A percentile compares a stretch with the other conserved stretches of the same genome.
These are phyloP conservation scores for Fusarium falciforme DNA, from an alignment of 2,329 filamentous ascomycete species.

Conservation along the genomic window DNA sequence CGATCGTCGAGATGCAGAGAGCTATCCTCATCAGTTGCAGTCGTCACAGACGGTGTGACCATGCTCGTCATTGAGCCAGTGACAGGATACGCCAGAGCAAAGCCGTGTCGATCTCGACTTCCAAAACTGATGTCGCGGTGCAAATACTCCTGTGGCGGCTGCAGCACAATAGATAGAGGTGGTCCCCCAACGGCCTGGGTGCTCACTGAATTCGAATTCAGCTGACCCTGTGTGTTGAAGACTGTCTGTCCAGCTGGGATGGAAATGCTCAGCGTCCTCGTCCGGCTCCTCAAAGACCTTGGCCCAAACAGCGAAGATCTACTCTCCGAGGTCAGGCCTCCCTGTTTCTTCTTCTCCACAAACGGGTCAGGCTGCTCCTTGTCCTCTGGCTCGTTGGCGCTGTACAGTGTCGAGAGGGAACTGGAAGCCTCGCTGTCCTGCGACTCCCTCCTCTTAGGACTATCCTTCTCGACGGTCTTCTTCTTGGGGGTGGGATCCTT, in stretches of 20 bases:
- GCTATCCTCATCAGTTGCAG: slow-evolving; percentile 29
- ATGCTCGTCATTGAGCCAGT: slow-evolving; percentile 42
- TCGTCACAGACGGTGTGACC: slow-evolving; percentile 40
- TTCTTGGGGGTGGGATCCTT: slow-evolving; percentile 11
- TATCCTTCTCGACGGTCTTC: slow-evolving; percentile 24
- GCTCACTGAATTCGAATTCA: slow-evolving; percentile 39
- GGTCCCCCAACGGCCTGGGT: slow-evolving; percentile 38
- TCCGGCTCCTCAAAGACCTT: slow-evolving; percentile 24
- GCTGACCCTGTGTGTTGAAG: slow-evolving; percentile 22
- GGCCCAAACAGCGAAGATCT: slow-evolving; percentile 34
- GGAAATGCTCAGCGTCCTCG: slow-evolving; percentile 39
- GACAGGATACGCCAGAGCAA: slow-evolving; percentile 37
- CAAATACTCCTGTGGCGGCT: slow-evolving; percentile 32
- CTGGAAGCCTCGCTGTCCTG: slow-evolving; percentile 61
- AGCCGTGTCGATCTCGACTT: slow-evolving; percentile 19
- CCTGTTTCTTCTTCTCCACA: slow-evolving; percentile 33
- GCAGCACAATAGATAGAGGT: slow-evolving; percentile 28
- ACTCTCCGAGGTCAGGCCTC: slow-evolving; percentile 4
- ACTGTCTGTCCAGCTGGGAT: slow-evolving; percentile 17
- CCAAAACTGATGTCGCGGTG: slow-evolving; percentile 23
- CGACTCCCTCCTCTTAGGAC: slow-evolving; percentile 45
- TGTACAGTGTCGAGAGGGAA: slow-evolving; percentile 67
- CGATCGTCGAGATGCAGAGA: slow-evolving; percentile 11
- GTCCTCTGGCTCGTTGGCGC: slow-evolving; percentile 61
- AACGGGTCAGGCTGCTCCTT: slow-evolving; percentile 49